Percentiles rank a stretch among this genome's conserved stretches.
These are phyloP conservation scores for Podaxis mareebaensis DNA, from an alignment of 768 basidiomycete species.

Conservation along the genomic window DNA sequence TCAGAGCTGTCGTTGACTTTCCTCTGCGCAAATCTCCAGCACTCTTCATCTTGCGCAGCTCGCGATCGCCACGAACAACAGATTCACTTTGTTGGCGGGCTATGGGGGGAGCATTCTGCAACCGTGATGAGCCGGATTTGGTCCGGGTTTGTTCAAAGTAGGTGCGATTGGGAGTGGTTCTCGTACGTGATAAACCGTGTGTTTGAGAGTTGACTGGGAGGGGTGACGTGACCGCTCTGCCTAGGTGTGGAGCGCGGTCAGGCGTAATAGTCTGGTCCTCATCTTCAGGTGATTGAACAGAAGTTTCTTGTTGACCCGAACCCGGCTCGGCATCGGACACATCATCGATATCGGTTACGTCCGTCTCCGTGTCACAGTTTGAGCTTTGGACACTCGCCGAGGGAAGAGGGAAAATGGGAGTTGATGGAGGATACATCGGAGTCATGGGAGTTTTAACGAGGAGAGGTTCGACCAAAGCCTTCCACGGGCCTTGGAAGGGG, in stretches of 20 bases:
- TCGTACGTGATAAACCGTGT: conserved; percentile 63
- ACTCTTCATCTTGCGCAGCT: conserved; percentile 84
- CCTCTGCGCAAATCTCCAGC: conserved; percentile 74
- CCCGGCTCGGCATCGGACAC: conserved; percentile 56
- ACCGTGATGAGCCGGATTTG: conserved; percentile 26
- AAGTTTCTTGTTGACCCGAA: conserved; percentile 32
- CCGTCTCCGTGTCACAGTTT: conserved; percentile 42
- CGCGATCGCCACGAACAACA: conserved; percentile 49
- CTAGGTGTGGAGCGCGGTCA: conserved; percentile 54
- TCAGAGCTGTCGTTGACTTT: conserved; percentile 30
- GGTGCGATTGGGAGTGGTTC: conserved; percentile 71
- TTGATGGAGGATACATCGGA: conserved; percentile 66
- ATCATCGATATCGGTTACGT: conserved; percentile 56
- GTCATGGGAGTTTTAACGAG: conserved; percentile 62
- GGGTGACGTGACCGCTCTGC: conserved; percentile 53
- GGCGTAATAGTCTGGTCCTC: conserved; percentile 79
- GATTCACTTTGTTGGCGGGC: conserved; percentile 36
- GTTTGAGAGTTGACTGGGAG: conserved; percentile 31
- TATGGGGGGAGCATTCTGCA: conserved; percentile 15
- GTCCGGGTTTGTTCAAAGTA: conserved; percentile 47
- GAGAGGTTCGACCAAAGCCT: conserved; percentile 83
- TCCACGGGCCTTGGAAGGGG: conserved; percentile 94
- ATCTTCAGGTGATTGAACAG: conserved; percentile 44
- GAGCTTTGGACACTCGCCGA: conserved; percentile 45
- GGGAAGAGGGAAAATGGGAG: conserved; percentile 55